phyloP scores from a whole-genome alignment of 805 yeast genomes.

The Nakazawaea sp. region DNA sequence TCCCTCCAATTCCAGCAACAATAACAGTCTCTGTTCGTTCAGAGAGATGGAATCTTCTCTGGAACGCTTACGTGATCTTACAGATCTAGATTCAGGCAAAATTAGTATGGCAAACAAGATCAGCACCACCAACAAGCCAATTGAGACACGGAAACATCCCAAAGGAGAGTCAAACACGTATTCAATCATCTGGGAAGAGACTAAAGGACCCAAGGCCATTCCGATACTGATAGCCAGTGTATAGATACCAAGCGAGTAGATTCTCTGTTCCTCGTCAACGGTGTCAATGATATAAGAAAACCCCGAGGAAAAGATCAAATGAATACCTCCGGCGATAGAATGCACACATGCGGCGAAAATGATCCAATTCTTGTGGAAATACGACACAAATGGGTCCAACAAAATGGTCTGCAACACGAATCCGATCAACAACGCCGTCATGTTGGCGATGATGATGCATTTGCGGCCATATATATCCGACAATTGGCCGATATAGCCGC shows the following conservation, averaged over 20 bases:
- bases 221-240: background rate
- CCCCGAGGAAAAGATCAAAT: constrained; percentile 14
- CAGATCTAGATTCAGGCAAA: constrained; percentile 50
- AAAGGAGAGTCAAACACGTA: background rate
- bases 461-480: constrained; percentile 53
- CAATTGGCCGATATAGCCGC: constrained; percentile 51
- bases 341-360: background rate
- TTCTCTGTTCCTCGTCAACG: constrained; percentile 8
- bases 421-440: background rate
- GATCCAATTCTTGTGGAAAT: background rate
- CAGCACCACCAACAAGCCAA: constrained; percentile 20
- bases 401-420: background rate
- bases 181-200: constrained; percentile 1
- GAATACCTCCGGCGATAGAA: constrained; percentile 12
- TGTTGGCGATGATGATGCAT: constrained; percentile 26
- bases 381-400: background rate
- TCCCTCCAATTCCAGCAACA: background rate
- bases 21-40: background rate
- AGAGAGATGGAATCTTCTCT: background rate
- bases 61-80: constrained; percentile 28
- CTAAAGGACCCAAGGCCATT: constrained; percentile 3
- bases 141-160: background rate
- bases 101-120: constrained; percentile 25
- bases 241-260: constrained; percentile 2
- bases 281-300: constrained; percentile 5